Evolutionary conservation across 148 eudicot genomes (phyloP), one percentile per base, ranked within the genome.

Genomic region (Tetragonia tetragonoides): DNA sequence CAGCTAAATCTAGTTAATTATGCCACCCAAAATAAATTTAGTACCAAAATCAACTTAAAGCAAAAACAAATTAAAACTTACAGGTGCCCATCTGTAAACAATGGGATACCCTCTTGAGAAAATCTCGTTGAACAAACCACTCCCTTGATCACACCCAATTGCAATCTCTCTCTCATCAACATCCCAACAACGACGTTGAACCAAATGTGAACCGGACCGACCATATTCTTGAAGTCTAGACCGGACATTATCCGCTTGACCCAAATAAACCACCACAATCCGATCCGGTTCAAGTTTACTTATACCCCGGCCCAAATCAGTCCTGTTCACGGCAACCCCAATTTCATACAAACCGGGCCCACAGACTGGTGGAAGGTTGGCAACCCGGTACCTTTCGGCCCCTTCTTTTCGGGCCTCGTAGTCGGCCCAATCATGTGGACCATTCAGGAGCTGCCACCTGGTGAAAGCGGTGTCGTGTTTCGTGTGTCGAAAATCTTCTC

Each of bases 21-120:
- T 37, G n/a, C n/a, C n/a, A n/a, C n/a, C n/a, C n/a, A 64, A 7
- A 7, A 1, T 5, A 4, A 64, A 9, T 37, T 7, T 6, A 46
- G 2, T 46, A 46, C 16, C 59, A 54, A 46, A 46, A 10, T 54
- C 59, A 54, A 14, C 11, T 10, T 3, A 68, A 68, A 60, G 7
- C 2, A 53, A 57, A 68, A 39, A 34, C 16, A 1, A 20, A 16
- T 38, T 64, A 41, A 42, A 37, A 82, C 98, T 90, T 84, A 94
- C 98, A 70, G 88, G 93, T 53, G 98, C 93, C 95, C 96, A 95
- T 78, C 98, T 83, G 69, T 87, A 95, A 56, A 88, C 88, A 81
- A 95, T 83, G 16, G 95, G 83, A 40, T 66, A 86, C 2, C 96
- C 90, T 78, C 86, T 85, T 17, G 87, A 80, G 62, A 95, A 95